phyloP scores from a whole-genome alignment of 345 rosid genomes.

The Syzygium jambos region DNA sequence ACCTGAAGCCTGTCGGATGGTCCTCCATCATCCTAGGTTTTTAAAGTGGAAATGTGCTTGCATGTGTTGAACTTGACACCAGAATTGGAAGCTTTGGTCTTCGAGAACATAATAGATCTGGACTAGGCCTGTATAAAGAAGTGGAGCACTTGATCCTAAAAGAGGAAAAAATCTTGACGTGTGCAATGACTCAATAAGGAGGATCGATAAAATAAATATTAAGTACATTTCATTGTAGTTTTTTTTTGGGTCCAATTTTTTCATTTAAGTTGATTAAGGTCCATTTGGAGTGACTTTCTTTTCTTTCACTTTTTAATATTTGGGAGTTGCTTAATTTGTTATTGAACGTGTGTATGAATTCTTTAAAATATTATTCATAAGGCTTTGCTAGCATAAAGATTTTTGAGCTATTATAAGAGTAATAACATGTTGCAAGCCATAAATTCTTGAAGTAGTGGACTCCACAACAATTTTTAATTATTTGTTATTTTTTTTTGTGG shows the following conservation, averaged over 20 bases:
- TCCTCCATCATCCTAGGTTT: not conserved
- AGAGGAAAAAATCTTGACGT: not conserved
- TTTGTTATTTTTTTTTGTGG: no score
- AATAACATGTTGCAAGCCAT: no score
- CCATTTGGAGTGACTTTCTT: not conserved
- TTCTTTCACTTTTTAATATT: no score
- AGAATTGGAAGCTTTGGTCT: not conserved
- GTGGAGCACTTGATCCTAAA: not conserved
- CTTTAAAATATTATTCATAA: no score
- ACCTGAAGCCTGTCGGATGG: not conserved
- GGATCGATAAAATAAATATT: not conserved
- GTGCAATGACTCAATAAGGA: not conserved
- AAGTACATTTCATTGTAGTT: not conserved
- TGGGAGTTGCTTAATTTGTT: not conserved
- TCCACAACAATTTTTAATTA: no score
- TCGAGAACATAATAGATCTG: not conserved
- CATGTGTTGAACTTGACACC: not conserved
- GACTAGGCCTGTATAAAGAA: not conserved
- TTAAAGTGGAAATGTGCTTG: not conserved
- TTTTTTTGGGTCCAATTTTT: no score
- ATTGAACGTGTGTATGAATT: no score
- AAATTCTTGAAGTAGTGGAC: no score
- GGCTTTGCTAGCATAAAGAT: no score
- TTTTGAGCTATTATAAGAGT: no score
- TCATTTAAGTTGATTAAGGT: not conserved